phyloP scores from a whole-genome alignment of 2,329 filamentous ascomycete genomes.

The Aspergillus texensis region DNA sequence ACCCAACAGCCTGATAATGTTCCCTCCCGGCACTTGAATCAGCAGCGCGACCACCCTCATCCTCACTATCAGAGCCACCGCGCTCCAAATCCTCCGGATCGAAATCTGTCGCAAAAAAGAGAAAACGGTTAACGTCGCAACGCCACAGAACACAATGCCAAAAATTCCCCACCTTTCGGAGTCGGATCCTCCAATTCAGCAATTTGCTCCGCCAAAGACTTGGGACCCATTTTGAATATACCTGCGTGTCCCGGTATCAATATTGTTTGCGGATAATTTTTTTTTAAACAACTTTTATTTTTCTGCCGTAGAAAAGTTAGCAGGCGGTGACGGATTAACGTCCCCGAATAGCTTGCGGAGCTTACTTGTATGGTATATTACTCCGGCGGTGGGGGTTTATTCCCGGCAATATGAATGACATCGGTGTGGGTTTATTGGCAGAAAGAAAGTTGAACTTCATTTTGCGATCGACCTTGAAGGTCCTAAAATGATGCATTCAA shows the following conservation, averaged over 20 bases:
- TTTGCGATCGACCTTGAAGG: neutral
- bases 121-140: conserved; percentile 11
- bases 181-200: conserved; percentile 65
- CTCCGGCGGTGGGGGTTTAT: conserved; percentile 24
- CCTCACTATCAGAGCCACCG: conserved; percentile 58
- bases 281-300: conserved; percentile 24
- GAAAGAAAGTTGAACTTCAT: too few relatives aligned
- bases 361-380: neutral
- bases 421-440: neutral
- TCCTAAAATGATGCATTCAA: neutral
- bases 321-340: conserved; percentile 19
- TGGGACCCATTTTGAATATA: conserved; percentile 39
- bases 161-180: conserved; percentile 57
- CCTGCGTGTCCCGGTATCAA: neutral
- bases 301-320: conserved; percentile 23
- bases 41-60: conserved; percentile 52
- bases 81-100: conserved; percentile 74
- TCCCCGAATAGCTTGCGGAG: neutral
- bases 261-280: conserved; percentile 23
- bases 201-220: conserved; percentile 63
- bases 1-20: conserved; percentile 81
- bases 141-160: neutral
- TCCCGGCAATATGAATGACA: conserved; percentile 23
- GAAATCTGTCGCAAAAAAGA: conserved; percentile 60
- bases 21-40: conserved; percentile 68